Evolutionary conservation across 106 monocot genomes (phyloP), one percentile per base, ranked within the genome.

Genomic region (Narthecium ossifragum): DNA sequence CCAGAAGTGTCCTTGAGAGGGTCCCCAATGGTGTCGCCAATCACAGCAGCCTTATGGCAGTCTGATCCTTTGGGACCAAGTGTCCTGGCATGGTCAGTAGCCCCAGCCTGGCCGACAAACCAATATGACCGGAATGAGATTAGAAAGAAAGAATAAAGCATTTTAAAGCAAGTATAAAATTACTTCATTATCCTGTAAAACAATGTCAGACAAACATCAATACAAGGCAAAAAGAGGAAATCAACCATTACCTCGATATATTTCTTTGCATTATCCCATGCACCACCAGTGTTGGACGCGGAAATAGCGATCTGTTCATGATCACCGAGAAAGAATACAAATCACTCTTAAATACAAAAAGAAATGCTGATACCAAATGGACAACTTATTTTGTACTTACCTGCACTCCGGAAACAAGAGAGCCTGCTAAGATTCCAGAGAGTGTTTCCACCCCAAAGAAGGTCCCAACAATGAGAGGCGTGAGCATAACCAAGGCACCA

Each of bases 1-100:
- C 92, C 92, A 10, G 92, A 92, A 20, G 88, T 93, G 73, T 93
- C 93, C 85, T 93, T 93, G 37, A 93, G 85, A 23, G 93, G 93
- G 61, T 93, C 93, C 11, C 93, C 88, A 34, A 93, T 93, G 56
- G 93, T 88, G 82, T 93, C 93, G 0, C 93, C 88, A 4, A 93
- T 88, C 15, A 93, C 88, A 9, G 93, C 88, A 36, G 93, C 93
- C 59, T 85, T 93, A 85, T 93, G 93, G 13, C 72, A 67, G 46
- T 93, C 93, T 0, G 93, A 93, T 37, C 93, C 93, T 60, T 93
- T 93, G 0, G 93, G 88, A 9, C 93, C 93, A 0, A 93, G 82
- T 26, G 64, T 64, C 49, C 75, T 70, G 0, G 93, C 88, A 49
- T 93, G 93, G 37, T 93, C 93, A 3, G 88, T 68, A 5, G 88